Conservation (phyloP, 1,284 basidiomycete species). For the Cryptococcus amylolentus region DNA sequence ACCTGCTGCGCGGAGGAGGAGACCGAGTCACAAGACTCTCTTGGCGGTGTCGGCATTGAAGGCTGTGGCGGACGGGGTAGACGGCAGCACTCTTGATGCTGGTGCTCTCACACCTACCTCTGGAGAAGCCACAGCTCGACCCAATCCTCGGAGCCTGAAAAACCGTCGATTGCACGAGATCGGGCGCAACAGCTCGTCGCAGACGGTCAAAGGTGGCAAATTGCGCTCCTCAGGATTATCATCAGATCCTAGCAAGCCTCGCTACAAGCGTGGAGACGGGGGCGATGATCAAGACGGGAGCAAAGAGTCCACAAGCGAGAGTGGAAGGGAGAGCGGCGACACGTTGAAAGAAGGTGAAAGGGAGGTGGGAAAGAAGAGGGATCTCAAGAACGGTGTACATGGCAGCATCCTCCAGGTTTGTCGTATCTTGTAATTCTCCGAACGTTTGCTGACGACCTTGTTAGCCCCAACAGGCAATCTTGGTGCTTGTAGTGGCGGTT, state of each 20-base stretch:
- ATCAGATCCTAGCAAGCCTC: conserved; percentile 18
- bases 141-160: background rate
- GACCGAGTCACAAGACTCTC: conserved; percentile 30
- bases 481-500: conserved; percentile 37
- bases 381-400: conserved; percentile 4
- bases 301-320: conserved; percentile 26
- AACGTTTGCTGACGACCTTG: background rate
- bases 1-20: conserved; percentile 24
- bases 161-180: background rate
- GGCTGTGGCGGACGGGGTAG: conserved; percentile 15
- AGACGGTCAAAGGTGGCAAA: conserved; percentile 22
- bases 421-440: background rate
- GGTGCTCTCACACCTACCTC: too few relatives aligned
- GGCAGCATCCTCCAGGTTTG: conserved; percentile 11
- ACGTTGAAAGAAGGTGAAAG: conserved; percentile 31
- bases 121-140: too few relatives aligned
- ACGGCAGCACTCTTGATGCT: background rate
- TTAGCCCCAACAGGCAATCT: conserved; percentile 32
- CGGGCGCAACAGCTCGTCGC: conserved; percentile 5
- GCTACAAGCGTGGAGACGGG: background rate
- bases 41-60: conserved; percentile 39
- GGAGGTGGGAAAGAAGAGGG: background rate
- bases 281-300: conserved; percentile 6
- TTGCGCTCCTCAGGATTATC: conserved; percentile 2
- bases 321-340: conserved; percentile 40